Base-by-base conservation (phyloP, 2,329 filamentous ascomycete genomes). In the Fusarium nygamai region DNA sequence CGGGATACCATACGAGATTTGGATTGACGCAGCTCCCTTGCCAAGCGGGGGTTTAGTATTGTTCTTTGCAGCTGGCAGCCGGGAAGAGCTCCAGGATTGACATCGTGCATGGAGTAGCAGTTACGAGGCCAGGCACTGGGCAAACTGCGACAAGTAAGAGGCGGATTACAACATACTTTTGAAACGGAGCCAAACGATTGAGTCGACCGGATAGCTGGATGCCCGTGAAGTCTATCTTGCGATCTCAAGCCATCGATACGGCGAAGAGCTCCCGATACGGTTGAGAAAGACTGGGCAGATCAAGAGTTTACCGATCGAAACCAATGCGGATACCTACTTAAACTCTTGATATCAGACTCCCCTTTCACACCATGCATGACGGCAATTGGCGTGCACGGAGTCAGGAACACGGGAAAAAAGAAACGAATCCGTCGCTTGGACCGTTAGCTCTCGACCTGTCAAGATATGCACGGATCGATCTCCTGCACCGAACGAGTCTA, bases 381-480 rank as follows among this genome's bases (percentile, higher is more conserved):
- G 63, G 60, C 47, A 74, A 43, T 64, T 68, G 70, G 58, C 41
- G 67, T 44, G 71, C 71, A 72, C 71, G 67, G 71, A 56, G 47
- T 33, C 63, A 64, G 47, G 63, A 58, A 63, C 71, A 56, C 43
- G 71, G 67, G 33, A 3, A 27, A 65, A 72, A 58, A 69, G 71
- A 53, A 74, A 53, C 68, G 36, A 57, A 33, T 33, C 58, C 43
- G 36, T 64, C 46, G 50, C 51, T 69, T 74, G 50, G 46, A 43
- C 63, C 46, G 68, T 61, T 61, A 24, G 39, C 67, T 74, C 71
- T 72, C 36, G 59, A 14, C 71, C 68, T 74, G 71, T 74, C 68
- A 69, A 74, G 68, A 57, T 62, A 64, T 70, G 72, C 72, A 74
- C 69, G 69, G 58, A 47, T 71, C 58, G 44, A 70, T 69, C 44